Evolutionary conservation across 495 filamentous ascomycete species (phyloP).

Genomic region (Aspergillus coremiiformis): DNA sequence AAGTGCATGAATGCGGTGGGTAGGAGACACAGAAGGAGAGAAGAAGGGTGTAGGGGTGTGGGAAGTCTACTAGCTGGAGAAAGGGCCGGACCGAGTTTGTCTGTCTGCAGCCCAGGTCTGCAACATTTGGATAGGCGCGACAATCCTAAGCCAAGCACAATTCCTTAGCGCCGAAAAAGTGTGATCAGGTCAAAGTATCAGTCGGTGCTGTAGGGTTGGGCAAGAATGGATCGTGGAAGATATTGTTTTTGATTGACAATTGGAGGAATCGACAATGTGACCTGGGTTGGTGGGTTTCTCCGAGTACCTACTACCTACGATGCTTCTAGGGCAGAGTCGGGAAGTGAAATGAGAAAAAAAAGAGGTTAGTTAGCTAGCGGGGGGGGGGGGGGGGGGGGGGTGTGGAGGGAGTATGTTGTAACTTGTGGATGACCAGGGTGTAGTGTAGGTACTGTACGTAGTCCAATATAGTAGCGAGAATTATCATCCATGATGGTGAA

Average conservation of each 20-base stretch:
- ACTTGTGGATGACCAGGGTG: neutral
- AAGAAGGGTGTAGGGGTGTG: conserved; percentile 11
- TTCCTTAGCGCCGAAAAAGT: conserved; percentile 30
- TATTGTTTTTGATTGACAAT: conserved; percentile 9
- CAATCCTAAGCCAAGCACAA: conserved; percentile 17
- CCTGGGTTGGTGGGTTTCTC: conserved; percentile 8
- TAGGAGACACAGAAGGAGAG: conserved; percentile 8
- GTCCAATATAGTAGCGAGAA: conserved; percentile 5
- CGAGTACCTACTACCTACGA: conserved; percentile 3
- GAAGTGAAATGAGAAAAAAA: neutral
- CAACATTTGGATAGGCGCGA: conserved; percentile 23
- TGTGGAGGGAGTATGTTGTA: too few relatives aligned
- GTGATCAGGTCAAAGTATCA: conserved; percentile 20
- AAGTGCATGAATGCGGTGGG: conserved; percentile 25
- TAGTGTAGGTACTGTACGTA: neutral
- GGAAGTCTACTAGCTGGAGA: conserved; percentile 20
- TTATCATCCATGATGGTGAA: conserved; percentile 5
- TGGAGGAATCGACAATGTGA: conserved; percentile 11
- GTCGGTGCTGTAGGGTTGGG: neutral
- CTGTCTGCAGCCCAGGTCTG: conserved; percentile 28
- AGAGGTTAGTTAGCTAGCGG: neutral
- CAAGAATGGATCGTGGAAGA: neutral
- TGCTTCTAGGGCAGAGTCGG: neutral
- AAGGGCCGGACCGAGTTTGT: conserved; percentile 23
- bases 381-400: too few relatives aligned